Evolutionary conservation across 2,329 filamentous ascomycete genomes (phyloP).

Genomic region (Biscogniauxia marginata): DNA sequence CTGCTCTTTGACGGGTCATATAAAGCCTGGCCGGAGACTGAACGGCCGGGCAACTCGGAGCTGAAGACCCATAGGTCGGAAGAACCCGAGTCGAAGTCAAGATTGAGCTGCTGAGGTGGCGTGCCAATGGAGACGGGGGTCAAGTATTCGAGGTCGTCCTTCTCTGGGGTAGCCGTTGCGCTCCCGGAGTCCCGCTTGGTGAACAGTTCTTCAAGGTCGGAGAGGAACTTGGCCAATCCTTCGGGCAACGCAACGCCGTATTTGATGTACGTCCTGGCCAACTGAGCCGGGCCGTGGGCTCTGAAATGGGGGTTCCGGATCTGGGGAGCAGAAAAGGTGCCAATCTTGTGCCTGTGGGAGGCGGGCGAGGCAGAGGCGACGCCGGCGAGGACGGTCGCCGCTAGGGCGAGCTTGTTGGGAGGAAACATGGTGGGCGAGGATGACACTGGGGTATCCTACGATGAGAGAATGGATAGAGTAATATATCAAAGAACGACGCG

Average conservation of each 20-base stretch:
- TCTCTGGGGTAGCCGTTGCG: slow-evolving; percentile 26
- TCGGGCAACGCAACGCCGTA: slow-evolving; percentile 27
- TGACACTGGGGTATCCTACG: slow-evolving; percentile 1
- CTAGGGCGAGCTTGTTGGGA: slow-evolving; percentile 12
- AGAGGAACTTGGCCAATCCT: slow-evolving; percentile 23
- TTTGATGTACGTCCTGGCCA: slow-evolving; percentile 32
- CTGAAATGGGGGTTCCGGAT: slow-evolving; percentile 27
- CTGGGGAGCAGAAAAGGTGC: slow-evolving; percentile 27
- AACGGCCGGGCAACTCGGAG: slow-evolving; percentile 20
- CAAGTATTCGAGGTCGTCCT: slow-evolving; percentile 32
- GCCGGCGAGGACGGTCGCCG: slow-evolving; percentile 24
- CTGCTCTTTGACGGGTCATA: slow-evolving; percentile 30
- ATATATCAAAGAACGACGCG: neutral
- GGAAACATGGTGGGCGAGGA: slow-evolving; percentile 19
- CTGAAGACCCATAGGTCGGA: slow-evolving; percentile 37
- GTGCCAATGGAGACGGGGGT: slow-evolving; percentile 34
- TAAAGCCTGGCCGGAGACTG: slow-evolving; percentile 27
- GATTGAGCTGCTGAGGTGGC: slow-evolving; percentile 33
- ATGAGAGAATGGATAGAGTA: neutral
- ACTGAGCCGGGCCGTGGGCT: slow-evolving; percentile 25
- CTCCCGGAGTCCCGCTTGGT: slow-evolving; percentile 26
- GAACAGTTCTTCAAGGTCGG: slow-evolving; percentile 16
- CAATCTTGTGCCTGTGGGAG: slow-evolving; percentile 20
- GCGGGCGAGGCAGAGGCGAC: slow-evolving; percentile 24
- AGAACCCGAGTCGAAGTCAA: slow-evolving; percentile 37